Percentiles rank a stretch among this genome's conserved stretches.
Conservation (phyloP, 345 rosid genomes). For the Pistacia atlantica region DNA sequence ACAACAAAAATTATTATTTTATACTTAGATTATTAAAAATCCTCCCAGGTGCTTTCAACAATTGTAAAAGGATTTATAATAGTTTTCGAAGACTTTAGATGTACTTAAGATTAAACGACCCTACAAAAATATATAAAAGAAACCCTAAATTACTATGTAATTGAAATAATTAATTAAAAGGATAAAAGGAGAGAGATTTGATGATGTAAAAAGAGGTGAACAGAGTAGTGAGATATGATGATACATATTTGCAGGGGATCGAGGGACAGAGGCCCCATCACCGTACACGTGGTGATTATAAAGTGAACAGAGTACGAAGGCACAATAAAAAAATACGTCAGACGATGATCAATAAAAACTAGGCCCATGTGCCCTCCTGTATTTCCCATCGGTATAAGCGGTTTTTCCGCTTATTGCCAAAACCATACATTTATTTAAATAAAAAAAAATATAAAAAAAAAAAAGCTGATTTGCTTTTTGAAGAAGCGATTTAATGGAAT, state of each 20-base stretch:
- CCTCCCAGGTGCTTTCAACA: no score
- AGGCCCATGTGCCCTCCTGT: conserved; percentile 17
- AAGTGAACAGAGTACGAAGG: conserved; percentile 14
- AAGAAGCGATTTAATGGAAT: neutral
- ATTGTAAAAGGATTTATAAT: no score
- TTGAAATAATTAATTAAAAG: no score
- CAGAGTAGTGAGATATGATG: no score
- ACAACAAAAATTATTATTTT: no score
- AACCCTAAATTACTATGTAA: no score
- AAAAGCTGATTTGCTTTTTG: conserved; percentile 20
- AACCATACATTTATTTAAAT: neutral
- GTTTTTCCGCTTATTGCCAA: conserved; percentile 25
- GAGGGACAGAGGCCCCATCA: conserved; percentile 17
- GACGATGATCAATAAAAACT: neutral
- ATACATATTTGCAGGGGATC: neutral
- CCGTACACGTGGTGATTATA: conserved; percentile 28
- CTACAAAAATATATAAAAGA: no score
- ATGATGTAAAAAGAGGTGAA: no score
- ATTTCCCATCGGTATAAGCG: neutral
- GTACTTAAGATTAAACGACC: no score
- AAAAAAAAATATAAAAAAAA: neutral
- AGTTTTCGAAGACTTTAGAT: no score
- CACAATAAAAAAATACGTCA: conserved; percentile 30
- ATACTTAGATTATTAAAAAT: no score
- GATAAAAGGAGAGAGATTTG: no score